Conservation (phyloP, 2,329 filamentous ascomycete species). For the Diplodia seriata region DNA sequence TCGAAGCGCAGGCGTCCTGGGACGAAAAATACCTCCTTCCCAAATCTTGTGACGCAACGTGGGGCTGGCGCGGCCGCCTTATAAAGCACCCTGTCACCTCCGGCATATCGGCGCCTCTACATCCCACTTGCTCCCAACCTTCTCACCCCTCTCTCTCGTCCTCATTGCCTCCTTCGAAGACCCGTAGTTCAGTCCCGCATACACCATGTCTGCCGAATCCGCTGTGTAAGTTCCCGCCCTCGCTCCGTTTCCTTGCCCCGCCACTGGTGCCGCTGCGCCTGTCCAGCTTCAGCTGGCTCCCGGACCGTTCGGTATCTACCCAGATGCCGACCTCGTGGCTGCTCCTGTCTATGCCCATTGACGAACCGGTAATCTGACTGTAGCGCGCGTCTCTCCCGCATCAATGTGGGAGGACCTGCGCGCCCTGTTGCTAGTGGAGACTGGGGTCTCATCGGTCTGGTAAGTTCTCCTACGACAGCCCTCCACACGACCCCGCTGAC, state of each 20-base stretch:
- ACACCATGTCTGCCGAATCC: slow-evolving; percentile 40
- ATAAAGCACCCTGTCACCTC: slow-evolving; percentile 32
- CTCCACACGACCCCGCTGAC: not conserved
- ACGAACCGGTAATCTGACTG: slow-evolving; percentile 33
- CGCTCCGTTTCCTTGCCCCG: slow-evolving; percentile 32
- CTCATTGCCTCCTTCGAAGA: slow-evolving; percentile 13
- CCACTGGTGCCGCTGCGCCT: slow-evolving; percentile 24
- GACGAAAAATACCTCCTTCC: slow-evolving; percentile 31
- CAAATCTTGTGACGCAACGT: slow-evolving; percentile 31
- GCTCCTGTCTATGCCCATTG: slow-evolving; percentile 23
- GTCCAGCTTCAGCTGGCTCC: slow-evolving; percentile 21
- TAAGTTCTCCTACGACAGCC: slow-evolving; percentile 37
- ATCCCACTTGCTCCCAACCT: slow-evolving; percentile 33
- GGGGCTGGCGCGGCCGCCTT: slow-evolving; percentile 31
- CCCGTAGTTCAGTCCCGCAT: slow-evolving; percentile 22
- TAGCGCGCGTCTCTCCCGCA: slow-evolving; percentile 36
- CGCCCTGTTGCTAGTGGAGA: slow-evolving; percentile 47
- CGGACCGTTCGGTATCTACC: slow-evolving; percentile 30
- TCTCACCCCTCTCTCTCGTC: slow-evolving; percentile 26
- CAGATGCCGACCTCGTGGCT: slow-evolving; percentile 20
- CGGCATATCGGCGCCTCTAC: slow-evolving; percentile 34
- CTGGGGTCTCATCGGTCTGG: slow-evolving; percentile 62
- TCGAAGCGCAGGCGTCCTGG: slow-evolving; percentile 25
- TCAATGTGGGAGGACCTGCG: slow-evolving; percentile 36
- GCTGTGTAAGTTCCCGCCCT: slow-evolving; percentile 39